These are phyloP conservation scores for Erysimum cheiri DNA, from an alignment of 441 rosid genomes.

Conservation along the genomic window DNA sequence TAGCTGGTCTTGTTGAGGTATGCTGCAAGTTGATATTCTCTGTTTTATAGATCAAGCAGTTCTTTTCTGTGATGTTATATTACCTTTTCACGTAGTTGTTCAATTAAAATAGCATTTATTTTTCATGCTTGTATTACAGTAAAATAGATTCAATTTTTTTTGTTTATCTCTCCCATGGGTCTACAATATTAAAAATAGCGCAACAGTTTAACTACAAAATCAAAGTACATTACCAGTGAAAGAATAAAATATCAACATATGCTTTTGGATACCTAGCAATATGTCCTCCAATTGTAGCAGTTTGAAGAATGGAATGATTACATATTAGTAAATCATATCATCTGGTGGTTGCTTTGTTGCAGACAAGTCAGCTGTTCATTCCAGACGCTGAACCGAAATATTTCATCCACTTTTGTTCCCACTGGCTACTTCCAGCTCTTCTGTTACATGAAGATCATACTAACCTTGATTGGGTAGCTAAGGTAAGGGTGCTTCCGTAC, in stretches of 20 bases:
- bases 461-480: conserved; percentile 79
- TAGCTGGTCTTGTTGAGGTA: conserved; percentile 95
- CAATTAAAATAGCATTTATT: neutral
- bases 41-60: conserved; percentile 8
- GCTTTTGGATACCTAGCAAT: conserved; percentile 27
- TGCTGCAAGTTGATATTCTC: conserved; percentile 27
- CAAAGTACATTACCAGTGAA: conserved; percentile 20
- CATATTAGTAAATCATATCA: conserved; percentile 23
- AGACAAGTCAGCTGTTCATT: conserved; percentile 78
- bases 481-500: conserved; percentile 55
- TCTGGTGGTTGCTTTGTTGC: conserved; percentile 43
- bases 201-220: conserved; percentile 20
- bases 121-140: conserved; percentile 7
- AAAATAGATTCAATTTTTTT: conserved; percentile 8
- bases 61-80: conserved; percentile 25
- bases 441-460: conserved; percentile 66
- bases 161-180: conserved; percentile 16
- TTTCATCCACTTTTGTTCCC: conserved; percentile 87
- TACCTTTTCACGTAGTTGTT: conserved; percentile 12
- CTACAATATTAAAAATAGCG: conserved; percentile 4
- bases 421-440: conserved; percentile 96
- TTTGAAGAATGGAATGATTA: conserved; percentile 29
- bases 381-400: conserved; percentile 71
- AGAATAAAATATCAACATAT: conserved; percentile 21
- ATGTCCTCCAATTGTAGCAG: conserved; percentile 18